A percentile compares a stretch with the other conserved stretches of the same genome.
Conservation (phyloP, 2,329 filamentous ascomycete genomes). For the Cordyceps tenuipes region DNA sequence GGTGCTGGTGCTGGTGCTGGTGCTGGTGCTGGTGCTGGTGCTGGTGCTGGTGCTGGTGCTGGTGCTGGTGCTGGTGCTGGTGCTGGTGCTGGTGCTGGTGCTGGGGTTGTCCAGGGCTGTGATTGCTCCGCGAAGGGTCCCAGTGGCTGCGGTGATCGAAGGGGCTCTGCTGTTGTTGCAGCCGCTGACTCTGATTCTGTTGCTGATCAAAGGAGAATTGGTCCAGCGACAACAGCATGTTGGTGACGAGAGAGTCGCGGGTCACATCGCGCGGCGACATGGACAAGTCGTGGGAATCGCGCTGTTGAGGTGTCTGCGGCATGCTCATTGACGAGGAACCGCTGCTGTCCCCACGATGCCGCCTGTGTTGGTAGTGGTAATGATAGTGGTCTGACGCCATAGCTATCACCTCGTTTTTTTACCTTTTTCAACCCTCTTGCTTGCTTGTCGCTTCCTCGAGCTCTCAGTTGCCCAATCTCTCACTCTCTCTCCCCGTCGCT, state of each 20-base stretch:
- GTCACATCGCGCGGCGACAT: slow-evolving; percentile 68
- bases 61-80: neutral
- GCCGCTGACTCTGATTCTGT: slow-evolving; percentile 16
- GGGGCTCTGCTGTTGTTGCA: neutral
- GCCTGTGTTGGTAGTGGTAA: neutral
- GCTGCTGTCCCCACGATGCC: neutral
- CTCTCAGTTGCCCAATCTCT: too few relatives aligned
- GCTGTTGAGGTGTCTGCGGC: slow-evolving; percentile 1
- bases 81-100: slow-evolving; percentile 20
- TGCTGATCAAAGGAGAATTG: slow-evolving; percentile 56
- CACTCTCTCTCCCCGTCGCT: neutral
- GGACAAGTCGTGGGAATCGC: slow-evolving; percentile 79
- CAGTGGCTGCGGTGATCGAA: slow-evolving; percentile 15
- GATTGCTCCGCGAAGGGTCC: neutral
- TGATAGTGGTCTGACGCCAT: neutral
- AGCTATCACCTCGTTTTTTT: neutral
- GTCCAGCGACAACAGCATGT: slow-evolving; percentile 90
- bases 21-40: slow-evolving; percentile 5
- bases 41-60: slow-evolving; percentile 22
- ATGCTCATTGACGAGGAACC: neutral
- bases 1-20: slow-evolving; percentile 18
- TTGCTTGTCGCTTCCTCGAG: too few relatives aligned
- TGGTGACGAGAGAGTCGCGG: slow-evolving; percentile 86
- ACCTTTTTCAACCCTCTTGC: neutral
- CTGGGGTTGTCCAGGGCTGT: slow-evolving; percentile 16